phyloP scores from a whole-genome alignment of 805 yeast species.

The Cephaloascus albidus region DNA sequence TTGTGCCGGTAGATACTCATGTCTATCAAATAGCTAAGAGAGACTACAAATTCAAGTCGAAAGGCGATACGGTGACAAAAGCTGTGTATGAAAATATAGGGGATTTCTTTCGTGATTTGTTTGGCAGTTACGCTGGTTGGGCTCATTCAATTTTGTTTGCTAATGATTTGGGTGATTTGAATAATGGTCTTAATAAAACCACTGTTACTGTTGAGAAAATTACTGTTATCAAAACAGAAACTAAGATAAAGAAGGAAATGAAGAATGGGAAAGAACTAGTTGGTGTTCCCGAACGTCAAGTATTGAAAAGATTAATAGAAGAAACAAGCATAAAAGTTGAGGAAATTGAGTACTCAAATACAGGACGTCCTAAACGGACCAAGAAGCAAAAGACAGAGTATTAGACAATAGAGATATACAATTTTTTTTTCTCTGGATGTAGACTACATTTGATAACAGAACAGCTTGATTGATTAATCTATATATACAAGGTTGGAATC shows the following conservation, averaged over 20 bases:
- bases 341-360: constrained; percentile 9
- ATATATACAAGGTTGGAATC: too few species aligned
- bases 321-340: neutral
- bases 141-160: constrained; percentile 94
- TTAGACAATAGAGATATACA: too few species aligned
- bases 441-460: too few species aligned
- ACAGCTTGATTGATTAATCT: too few species aligned
- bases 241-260: too few species aligned
- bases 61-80: constrained; percentile 38
- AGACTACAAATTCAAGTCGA: constrained; percentile 55
- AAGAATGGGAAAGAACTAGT: neutral
- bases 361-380: constrained; percentile 13
- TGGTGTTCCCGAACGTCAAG: neutral
- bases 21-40: constrained; percentile 83
- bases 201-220: too few species aligned
- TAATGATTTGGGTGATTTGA: constrained; percentile 65
- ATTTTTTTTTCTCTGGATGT: too few species aligned
- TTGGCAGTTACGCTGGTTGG: constrained; percentile 98
- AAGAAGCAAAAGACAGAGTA: neutral
- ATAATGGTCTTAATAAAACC: constrained; percentile 49
- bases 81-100: constrained; percentile 49
- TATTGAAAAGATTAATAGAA: neutral
- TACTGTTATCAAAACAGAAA: constrained; percentile 9
- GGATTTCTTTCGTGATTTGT: constrained; percentile 47
- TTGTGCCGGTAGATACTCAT: constrained; percentile 95